Evolutionary conservation across 371 early-diverging fungal genomes (phyloP).

Genomic region (Rhizopus arrhizus): DNA sequence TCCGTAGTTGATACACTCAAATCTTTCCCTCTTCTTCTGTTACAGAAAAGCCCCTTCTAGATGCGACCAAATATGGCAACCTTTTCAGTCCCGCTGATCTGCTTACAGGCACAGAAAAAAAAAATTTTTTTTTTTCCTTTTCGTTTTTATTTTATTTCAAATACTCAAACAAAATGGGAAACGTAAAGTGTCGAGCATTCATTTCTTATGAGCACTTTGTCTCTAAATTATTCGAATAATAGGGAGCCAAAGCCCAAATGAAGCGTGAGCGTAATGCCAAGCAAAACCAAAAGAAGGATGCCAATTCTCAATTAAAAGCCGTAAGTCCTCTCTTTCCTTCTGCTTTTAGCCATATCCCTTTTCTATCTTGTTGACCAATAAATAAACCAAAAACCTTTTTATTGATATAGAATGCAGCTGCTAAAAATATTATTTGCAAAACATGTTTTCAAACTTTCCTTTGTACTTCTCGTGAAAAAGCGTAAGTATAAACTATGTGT

Average conservation of each 20-base stretch:
- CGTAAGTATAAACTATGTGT: conserved; percentile 44
- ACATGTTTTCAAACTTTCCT: conserved; percentile 84
- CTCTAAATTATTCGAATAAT: background rate
- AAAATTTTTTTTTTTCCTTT: conserved; percentile 11
- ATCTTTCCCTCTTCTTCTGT: background rate
- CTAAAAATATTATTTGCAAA: conserved; percentile 78
- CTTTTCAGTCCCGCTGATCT: background rate
- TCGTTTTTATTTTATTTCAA: background rate
- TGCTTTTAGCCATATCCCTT: background rate
- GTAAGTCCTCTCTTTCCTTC: conserved; percentile 42
- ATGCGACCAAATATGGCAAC: background rate
- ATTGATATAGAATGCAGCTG: conserved; percentile 69
- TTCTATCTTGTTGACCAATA: background rate
- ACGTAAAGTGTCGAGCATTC: background rate
- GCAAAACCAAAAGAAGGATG: conserved; percentile 42
- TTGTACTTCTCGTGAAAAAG: conserved; percentile 76
- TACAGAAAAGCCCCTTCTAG: no score
- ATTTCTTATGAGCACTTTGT: background rate
- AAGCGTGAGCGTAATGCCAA: conserved; percentile 77
- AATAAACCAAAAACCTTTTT: background rate
- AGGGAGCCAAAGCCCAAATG: conserved; percentile 79
- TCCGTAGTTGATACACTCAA: no score
- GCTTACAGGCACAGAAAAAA: conserved; percentile 10
- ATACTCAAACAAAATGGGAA: conserved; percentile 1
- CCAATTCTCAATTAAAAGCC: conserved; percentile 78